Conservation (phyloP, 768 basidiomycete species). For the Goffeauzyma gilvescens region DNA sequence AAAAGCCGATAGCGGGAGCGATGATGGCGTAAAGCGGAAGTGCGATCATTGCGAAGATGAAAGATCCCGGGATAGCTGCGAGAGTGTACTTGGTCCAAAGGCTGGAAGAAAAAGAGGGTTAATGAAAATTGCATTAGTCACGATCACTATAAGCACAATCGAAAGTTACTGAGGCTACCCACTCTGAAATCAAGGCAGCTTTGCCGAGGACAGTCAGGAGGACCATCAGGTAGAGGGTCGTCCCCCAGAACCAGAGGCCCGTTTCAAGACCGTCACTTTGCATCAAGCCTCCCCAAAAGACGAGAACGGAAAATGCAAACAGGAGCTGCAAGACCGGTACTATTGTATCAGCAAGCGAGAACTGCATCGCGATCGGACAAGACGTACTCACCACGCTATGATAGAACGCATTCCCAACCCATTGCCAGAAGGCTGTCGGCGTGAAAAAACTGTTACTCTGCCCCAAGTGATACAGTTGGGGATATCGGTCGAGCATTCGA, state of each 20-base stretch:
- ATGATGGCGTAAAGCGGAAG: constrained; percentile 75
- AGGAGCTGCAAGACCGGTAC: constrained; percentile 43
- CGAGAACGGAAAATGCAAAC: constrained; percentile 66
- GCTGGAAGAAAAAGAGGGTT: constrained; percentile 35
- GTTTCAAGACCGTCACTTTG: constrained; percentile 60
- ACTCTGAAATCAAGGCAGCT: constrained; percentile 95
- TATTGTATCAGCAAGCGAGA: neutral
- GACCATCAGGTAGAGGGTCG: constrained; percentile 80
- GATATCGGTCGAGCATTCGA: constrained; percentile 86
- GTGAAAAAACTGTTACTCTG: constrained; percentile 69
- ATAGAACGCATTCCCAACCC: constrained; percentile 32
- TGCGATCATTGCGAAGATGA: constrained; percentile 87
- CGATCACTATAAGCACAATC: neutral
- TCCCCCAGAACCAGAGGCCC: constrained; percentile 98
- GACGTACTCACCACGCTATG: constrained; percentile 29
- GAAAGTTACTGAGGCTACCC: constrained; percentile 35
- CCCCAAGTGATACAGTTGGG: constrained; percentile 83
- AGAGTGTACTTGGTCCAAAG: constrained; percentile 99
- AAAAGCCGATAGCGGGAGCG: constrained; percentile 68
- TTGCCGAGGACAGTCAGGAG: constrained; percentile 90
- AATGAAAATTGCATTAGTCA: neutral
- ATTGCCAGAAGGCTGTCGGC: constrained; percentile 31
- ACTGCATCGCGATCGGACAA: constrained; percentile 32
- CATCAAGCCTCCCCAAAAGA: constrained; percentile 86
- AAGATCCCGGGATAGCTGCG: constrained; percentile 95